Percentiles rank a stretch among this genome's conserved stretches.
Evolutionary conservation across 1,284 basidiomycete species (phyloP).

Genomic region (Rhizopogon parksii): DNA sequence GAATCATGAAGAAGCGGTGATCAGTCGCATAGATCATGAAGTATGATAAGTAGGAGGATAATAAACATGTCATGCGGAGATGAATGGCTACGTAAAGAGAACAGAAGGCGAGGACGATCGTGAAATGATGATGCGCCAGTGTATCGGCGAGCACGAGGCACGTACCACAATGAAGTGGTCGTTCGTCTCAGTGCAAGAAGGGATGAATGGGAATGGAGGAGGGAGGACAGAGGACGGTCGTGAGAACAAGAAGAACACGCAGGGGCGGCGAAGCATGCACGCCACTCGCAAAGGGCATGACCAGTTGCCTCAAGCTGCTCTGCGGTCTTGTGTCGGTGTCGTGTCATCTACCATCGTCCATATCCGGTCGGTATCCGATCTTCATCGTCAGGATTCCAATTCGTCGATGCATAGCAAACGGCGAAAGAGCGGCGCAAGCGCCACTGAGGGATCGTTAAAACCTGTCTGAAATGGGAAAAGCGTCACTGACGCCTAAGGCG

Average conservation of each 20-base stretch:
- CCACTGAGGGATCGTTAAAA: constrained; percentile 48
- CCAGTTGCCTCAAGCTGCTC: constrained; percentile 44
- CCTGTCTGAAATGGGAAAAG: constrained; percentile 20
- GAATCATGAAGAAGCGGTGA: constrained; percentile 26
- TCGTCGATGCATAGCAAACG: constrained; percentile 22
- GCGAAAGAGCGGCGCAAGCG: constrained; percentile 23
- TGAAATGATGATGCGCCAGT: constrained; percentile 42
- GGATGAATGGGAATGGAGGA: constrained; percentile 47
- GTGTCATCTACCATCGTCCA: constrained; percentile 45
- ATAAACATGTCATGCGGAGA: constrained; percentile 29
- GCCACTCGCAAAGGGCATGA: constrained; percentile 34
- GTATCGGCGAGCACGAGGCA: constrained; percentile 66
- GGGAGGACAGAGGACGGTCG: constrained; percentile 33
- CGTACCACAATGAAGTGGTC: constrained; percentile 72
- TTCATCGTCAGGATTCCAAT: constrained; percentile 36
- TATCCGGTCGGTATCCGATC: constrained; percentile 31
- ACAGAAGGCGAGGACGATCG: constrained; percentile 2
- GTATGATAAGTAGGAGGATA: constrained; percentile 21
- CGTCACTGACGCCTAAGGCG: constrained; percentile 24
- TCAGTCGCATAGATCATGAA: constrained; percentile 26
- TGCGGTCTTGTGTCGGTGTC: constrained; percentile 66
- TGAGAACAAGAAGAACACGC: constrained; percentile 39
- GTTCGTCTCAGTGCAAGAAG: constrained; percentile 54
- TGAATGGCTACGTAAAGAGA: constrained; percentile 6
- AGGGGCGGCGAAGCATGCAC: constrained; percentile 46